Evolutionary conservation across 768 basidiomycete species (phyloP), one percentile per base, ranked within the genome.

Genomic region (Lactarius quietus): DNA sequence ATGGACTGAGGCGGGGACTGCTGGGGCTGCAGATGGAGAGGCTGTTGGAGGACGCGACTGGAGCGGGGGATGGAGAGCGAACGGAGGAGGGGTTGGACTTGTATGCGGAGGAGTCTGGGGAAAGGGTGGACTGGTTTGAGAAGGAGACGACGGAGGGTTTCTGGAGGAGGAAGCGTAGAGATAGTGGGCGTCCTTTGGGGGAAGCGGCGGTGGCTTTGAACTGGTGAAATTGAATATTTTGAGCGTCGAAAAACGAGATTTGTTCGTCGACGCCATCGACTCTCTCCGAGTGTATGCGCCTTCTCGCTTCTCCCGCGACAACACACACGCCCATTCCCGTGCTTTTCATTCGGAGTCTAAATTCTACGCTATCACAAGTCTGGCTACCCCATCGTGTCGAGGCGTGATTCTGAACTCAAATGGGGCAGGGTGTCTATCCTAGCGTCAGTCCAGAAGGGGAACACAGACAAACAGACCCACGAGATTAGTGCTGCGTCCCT

Each of bases 191-290:
- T 70, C 69, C 61, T 70, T 70, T 12, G 69, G 69, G 3, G 68
- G 68, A 0, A 59, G 67, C 0, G 61, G 67, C 0, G 69, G 67
- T 15, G 69, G 69, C 15, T 62, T 65, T 33, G 69, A 63, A 15
- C 61, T 28, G 6, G 61, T 48, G 23, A 70, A 62, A 28, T 57
- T 65, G 63, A 70, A 70, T 12, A 70, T 61, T 29, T 70, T 70
- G 48, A 70, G 35, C 6, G 69, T 62, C 2, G 69, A 70, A 54
- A 70, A 70, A 48, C 57, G 69, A 18, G 69, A 70, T 67, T 63
- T 18, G 9, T 14, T 29, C 61, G 69, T 59, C 36, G 67, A 65
- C 8, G 67, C 45, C 69, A 68, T 68, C 18, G 33, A 33, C 33
- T 3, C 33, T 9, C 9, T 4, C 33, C 4, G 33, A 35, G n/a